phyloP scores from a whole-genome alignment of 805 yeast genomes.

The Scheffersomyces coipomensis region DNA sequence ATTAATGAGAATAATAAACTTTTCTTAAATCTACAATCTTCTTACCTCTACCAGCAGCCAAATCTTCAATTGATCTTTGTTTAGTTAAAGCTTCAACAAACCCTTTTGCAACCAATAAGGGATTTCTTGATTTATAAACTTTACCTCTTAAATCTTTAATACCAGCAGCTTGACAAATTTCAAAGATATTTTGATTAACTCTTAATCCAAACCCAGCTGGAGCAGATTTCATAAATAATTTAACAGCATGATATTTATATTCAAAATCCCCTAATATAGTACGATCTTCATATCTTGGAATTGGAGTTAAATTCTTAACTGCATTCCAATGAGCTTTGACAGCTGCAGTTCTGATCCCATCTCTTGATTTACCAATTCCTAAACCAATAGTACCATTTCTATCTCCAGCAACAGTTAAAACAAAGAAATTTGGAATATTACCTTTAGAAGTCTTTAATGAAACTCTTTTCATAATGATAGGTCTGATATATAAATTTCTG shows the following conservation, averaged over 20 bases:
- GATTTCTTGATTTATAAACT: conserved; percentile 88
- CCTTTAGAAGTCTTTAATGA: conserved; percentile 92
- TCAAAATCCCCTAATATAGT: conserved; percentile 85
- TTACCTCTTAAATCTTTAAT: conserved; percentile 91
- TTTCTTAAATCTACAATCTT: conserved; percentile 90
- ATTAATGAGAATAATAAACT: conserved; percentile 66
- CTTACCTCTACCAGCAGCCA: conserved; percentile 92
- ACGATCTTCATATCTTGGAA: conserved; percentile 88
- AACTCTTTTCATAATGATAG: conserved; percentile 73
- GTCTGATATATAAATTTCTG: conserved; percentile 58
- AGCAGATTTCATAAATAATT: conserved; percentile 76
- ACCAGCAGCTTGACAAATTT: conserved; percentile 90
- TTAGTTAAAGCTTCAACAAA: conserved; percentile 79
- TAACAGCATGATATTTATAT: conserved; percentile 83
- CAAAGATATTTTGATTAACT: conserved; percentile 86
- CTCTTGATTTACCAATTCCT: conserved; percentile 91
- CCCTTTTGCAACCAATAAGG: conserved; percentile 91
- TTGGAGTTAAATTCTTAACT: conserved; percentile 73
- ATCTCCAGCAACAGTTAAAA: conserved; percentile 89
- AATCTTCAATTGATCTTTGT: conserved; percentile 80
- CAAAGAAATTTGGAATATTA: conserved; percentile 78
- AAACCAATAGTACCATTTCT: conserved; percentile 90
- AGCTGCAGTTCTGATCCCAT: conserved; percentile 70
- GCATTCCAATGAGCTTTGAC: conserved; percentile 92
- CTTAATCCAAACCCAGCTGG: conserved; percentile 93